Conservation (phyloP, 2,329 filamentous ascomycete species). For the Aurifilum marmelostoma region DNA sequence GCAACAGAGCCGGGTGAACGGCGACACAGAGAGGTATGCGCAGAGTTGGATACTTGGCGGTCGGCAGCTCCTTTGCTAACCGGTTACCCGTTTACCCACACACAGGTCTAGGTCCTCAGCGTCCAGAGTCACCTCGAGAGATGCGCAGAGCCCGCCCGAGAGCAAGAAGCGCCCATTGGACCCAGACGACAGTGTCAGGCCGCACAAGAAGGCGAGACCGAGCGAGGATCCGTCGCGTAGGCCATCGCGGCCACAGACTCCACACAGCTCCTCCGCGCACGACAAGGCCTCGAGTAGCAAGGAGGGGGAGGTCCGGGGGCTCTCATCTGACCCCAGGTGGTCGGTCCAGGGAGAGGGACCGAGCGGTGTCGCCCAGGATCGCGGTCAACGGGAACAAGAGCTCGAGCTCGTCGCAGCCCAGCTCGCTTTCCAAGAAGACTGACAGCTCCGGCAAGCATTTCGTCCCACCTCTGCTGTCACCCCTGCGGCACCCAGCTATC, state of each 20-base stretch:
- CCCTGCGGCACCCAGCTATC: slow-evolving; percentile 49
- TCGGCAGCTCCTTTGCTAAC: slow-evolving; percentile 32
- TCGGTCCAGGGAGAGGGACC: slow-evolving; percentile 25
- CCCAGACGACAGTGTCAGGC: slow-evolving; percentile 47
- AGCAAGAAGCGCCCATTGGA: slow-evolving; percentile 53
- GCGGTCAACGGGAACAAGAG: slow-evolving; percentile 45
- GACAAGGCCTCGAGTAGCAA: slow-evolving; percentile 21
- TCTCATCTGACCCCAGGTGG: slow-evolving; percentile 17
- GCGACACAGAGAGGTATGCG: slow-evolving; percentile 28
- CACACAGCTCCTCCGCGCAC: slow-evolving; percentile 15
- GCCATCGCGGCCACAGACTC: slow-evolving; percentile 23
- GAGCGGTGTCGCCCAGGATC: slow-evolving; percentile 21
- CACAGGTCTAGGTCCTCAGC: slow-evolving; percentile 35
- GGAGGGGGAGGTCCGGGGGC: slow-evolving; percentile 21
- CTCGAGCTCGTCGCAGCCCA: slow-evolving; percentile 41
- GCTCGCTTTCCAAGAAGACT: slow-evolving; percentile 43
- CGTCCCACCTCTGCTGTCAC: slow-evolving; percentile 58
- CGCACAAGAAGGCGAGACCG: slow-evolving; percentile 51
- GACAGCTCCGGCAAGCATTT: slow-evolving; percentile 44
- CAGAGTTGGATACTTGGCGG: slow-evolving; percentile 25
- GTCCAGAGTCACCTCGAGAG: slow-evolving; percentile 36
- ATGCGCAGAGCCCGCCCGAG: slow-evolving; percentile 42
- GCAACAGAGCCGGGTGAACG: slow-evolving; percentile 22
- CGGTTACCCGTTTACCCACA: neutral
- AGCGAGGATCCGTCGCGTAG: slow-evolving; percentile 26